phyloP scores from a whole-genome alignment of 78 protist species.

The Chrysochromulina parva region DNA sequence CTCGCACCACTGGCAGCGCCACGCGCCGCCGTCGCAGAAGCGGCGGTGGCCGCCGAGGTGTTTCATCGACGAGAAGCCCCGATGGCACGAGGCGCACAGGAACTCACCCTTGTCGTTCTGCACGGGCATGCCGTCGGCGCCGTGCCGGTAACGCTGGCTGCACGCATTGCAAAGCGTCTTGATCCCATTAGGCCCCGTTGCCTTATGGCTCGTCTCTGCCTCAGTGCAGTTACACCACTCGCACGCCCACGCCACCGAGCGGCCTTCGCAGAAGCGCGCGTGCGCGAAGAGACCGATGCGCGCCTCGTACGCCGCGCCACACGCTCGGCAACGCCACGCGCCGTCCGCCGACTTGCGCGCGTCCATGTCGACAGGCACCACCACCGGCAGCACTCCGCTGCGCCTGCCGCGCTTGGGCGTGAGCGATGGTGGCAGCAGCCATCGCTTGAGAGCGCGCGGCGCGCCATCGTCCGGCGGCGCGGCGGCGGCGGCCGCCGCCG shows the following conservation, averaged over 20 bases:
- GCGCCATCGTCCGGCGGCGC: no score
- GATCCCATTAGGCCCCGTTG: background rate
- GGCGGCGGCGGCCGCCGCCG: no score
- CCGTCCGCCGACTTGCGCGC: background rate
- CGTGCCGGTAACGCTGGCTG: background rate
- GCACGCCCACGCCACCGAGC: background rate
- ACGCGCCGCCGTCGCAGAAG: slow-evolving; percentile 28
- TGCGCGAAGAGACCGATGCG: background rate
- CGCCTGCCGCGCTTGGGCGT: no score
- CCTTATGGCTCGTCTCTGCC: no score
- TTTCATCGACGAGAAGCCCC: background rate
- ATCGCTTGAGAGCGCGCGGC: no score
- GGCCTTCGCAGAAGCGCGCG: background rate
- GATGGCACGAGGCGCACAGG: background rate
- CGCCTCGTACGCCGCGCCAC: background rate
- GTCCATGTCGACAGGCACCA: no score
- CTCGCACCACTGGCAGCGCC: slow-evolving; percentile 19
- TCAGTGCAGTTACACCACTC: background rate
- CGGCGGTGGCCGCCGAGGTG: slow-evolving; percentile 26
- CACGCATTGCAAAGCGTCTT: background rate
- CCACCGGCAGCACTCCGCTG: no score
- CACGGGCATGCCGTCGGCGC: background rate
- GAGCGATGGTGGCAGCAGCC: no score
- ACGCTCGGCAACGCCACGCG: background rate
- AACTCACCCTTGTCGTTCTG: background rate